phyloP scores from a whole-genome alignment of 75 land plant genomes.

The Picea glauca region DNA sequence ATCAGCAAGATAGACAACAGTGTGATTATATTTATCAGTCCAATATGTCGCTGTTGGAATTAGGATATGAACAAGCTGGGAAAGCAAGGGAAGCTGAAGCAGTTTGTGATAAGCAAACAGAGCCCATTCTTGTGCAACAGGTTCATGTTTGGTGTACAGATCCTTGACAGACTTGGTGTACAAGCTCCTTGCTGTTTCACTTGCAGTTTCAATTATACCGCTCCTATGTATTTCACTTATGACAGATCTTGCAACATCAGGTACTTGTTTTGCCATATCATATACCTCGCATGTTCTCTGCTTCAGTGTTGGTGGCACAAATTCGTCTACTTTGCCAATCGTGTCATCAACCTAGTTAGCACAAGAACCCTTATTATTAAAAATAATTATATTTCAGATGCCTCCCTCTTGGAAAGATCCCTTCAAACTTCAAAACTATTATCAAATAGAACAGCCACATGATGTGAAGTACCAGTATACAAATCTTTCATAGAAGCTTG shows the following conservation, averaged over 20 bases:
- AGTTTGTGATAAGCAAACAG: slow-evolving; percentile 56
- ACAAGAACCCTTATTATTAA: not conserved
- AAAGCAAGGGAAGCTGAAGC: slow-evolving; percentile 63
- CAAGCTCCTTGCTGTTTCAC: slow-evolving; percentile 15
- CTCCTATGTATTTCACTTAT: slow-evolving; percentile 56
- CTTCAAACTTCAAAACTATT: not conserved
- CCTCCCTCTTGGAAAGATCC: not conserved
- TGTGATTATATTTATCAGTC: slow-evolving; percentile 64
- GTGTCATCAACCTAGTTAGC: slow-evolving; percentile 68
- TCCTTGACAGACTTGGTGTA: slow-evolving; percentile 35
- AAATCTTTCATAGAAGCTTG: not conserved
- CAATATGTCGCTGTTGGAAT: slow-evolving; percentile 71
- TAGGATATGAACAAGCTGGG: slow-evolving; percentile 61
- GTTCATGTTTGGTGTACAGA: slow-evolving; percentile 69
- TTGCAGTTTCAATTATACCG: slow-evolving; percentile 54
- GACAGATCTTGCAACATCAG: slow-evolving; percentile 53
- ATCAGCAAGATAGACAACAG: slow-evolving; percentile 40
- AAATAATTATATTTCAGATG: not conserved
- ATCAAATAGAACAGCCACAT: not conserved
- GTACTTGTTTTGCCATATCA: slow-evolving; percentile 63
- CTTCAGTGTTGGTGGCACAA: slow-evolving; percentile 60
- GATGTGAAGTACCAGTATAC: not conserved
- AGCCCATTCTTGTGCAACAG: slow-evolving; percentile 64
- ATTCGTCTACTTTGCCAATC: slow-evolving; percentile 40
- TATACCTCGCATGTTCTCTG: slow-evolving; percentile 47